These are phyloP conservation scores for Cystobasidium tubakii DNA, from an alignment of 768 basidiomycete genomes.

Conservation along the genomic window DNA sequence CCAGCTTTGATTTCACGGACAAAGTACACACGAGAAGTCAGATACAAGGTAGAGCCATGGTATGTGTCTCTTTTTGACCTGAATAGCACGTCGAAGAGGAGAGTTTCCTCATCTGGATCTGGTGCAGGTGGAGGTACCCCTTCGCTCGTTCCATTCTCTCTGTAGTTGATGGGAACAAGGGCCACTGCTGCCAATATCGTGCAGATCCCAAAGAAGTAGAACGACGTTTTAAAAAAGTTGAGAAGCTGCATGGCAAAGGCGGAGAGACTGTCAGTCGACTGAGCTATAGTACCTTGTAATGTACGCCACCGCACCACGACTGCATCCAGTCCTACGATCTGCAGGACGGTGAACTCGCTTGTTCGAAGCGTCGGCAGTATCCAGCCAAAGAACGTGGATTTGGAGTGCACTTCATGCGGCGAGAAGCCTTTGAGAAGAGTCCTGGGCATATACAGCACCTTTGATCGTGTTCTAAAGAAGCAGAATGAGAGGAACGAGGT, in stretches of 20 bases:
- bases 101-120: slow-evolving; percentile 12
- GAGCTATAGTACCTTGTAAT: background rate
- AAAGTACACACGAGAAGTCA: slow-evolving; percentile 47
- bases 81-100: background rate
- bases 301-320: slow-evolving; percentile 60
- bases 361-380: slow-evolving; percentile 83
- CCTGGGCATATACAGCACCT: slow-evolving; percentile 80
- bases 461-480: slow-evolving; percentile 79
- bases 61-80: slow-evolving; percentile 36
- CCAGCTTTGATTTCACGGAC: background rate
- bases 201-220: slow-evolving; percentile 80
- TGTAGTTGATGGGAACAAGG: slow-evolving; percentile 93
- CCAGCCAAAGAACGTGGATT: slow-evolving; percentile 88
- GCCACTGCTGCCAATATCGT: slow-evolving; percentile 72
- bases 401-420: slow-evolving; percentile 82
- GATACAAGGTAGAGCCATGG: slow-evolving; percentile 57
- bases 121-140: slow-evolving; percentile 45
- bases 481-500: slow-evolving; percentile 80
- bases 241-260: slow-evolving; percentile 59
- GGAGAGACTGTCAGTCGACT: background rate
- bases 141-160: slow-evolving; percentile 60
- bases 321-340: slow-evolving; percentile 94
- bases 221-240: slow-evolving; percentile 91
- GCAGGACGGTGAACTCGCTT: slow-evolving; percentile 85
- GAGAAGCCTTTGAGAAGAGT: slow-evolving; percentile 95